Percentiles rank a stretch among this genome's conserved stretches.
Conservation (phyloP, 2,329 filamentous ascomycete genomes). For the Penicillium sp. region DNA sequence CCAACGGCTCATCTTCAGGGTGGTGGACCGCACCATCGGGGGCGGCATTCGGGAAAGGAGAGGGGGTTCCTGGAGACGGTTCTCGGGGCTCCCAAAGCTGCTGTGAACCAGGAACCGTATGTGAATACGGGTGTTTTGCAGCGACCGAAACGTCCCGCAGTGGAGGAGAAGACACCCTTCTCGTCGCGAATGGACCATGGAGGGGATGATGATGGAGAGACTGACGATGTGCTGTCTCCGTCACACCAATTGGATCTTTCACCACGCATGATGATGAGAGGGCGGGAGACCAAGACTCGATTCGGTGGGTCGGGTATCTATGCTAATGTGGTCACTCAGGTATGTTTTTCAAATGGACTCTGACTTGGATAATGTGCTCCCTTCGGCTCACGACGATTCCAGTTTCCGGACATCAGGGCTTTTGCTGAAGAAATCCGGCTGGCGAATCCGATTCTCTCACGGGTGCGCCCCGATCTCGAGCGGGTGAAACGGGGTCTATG, state of each 20-base stretch:
- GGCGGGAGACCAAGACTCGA: slow-evolving; percentile 45
- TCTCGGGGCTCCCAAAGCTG: slow-evolving; percentile 39
- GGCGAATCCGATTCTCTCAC: slow-evolving; percentile 41
- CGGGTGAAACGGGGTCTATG: slow-evolving; percentile 38
- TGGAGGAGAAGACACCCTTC: slow-evolving; percentile 5
- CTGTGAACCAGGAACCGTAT: slow-evolving; percentile 38
- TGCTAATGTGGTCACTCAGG: slow-evolving; percentile 46
- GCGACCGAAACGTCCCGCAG: slow-evolving; percentile 27
- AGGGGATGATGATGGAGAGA: slow-evolving; percentile 23
- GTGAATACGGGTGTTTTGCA: slow-evolving; percentile 35
- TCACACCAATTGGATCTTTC: slow-evolving; percentile 39
- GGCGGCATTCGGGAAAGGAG: slow-evolving; percentile 26
- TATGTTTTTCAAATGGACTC: slow-evolving; percentile 20
- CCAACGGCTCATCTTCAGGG: slow-evolving; percentile 10
- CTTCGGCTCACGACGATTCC: slow-evolving; percentile 15
- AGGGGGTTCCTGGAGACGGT: slow-evolving; percentile 42
- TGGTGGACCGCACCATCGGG: slow-evolving; percentile 8
- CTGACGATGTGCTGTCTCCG: slow-evolving; percentile 32
- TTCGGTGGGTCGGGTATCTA: slow-evolving; percentile 47
- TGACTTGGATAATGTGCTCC: too few relatives aligned
- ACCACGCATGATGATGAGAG: slow-evolving; percentile 43
- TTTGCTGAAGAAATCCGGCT: slow-evolving; percentile 45
- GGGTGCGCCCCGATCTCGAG: slow-evolving; percentile 40
- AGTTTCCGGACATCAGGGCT: slow-evolving; percentile 45
- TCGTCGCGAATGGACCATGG: slow-evolving; percentile 17